phyloP scores from a whole-genome alignment of 495 filamentous ascomycete species.

The Neurospora intermedia region DNA sequence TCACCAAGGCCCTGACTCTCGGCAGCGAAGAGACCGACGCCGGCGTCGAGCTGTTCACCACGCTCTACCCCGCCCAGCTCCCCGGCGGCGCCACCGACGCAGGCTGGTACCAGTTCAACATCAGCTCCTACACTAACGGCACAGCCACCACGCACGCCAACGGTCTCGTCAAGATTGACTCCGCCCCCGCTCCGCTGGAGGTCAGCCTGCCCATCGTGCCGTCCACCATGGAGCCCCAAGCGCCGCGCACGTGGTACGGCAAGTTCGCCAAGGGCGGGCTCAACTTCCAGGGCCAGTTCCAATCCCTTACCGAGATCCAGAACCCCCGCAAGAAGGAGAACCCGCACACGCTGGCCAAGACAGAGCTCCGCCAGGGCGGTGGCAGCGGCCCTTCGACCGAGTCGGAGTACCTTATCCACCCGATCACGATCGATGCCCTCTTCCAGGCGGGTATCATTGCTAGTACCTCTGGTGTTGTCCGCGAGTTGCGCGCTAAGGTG shows the following conservation, averaged over 20 bases:
- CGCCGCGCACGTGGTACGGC: conserved; percentile 18
- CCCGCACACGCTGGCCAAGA: neutral
- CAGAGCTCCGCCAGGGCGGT: conserved; percentile 15
- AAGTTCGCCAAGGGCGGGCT: conserved; percentile 15
- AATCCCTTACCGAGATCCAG: conserved; percentile 12
- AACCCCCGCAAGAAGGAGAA: neutral
- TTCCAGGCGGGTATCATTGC: conserved; percentile 24
- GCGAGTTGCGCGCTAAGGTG: conserved; percentile 14
- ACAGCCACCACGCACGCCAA: conserved; percentile 22
- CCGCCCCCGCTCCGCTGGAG: neutral
- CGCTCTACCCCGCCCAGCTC: neutral
- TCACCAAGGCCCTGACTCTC: conserved; percentile 24
- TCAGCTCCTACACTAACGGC: conserved; percentile 17
- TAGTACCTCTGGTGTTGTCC: conserved; percentile 9
- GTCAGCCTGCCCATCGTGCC: neutral
- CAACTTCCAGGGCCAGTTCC: conserved; percentile 20
- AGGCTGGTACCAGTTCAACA: conserved; percentile 18
- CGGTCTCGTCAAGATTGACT: conserved; percentile 22
- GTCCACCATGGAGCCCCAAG: conserved; percentile 15
- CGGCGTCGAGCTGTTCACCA: conserved; percentile 14
- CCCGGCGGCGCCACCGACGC: conserved; percentile 9
- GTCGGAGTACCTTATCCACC: conserved; percentile 27
- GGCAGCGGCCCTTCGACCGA: conserved; percentile 8
- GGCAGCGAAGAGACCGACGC: conserved; percentile 20
- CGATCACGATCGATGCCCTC: conserved; percentile 26